phyloP scores from a whole-genome alignment of 176 grass and related monocot genomes.

The Secale cereale region DNA sequence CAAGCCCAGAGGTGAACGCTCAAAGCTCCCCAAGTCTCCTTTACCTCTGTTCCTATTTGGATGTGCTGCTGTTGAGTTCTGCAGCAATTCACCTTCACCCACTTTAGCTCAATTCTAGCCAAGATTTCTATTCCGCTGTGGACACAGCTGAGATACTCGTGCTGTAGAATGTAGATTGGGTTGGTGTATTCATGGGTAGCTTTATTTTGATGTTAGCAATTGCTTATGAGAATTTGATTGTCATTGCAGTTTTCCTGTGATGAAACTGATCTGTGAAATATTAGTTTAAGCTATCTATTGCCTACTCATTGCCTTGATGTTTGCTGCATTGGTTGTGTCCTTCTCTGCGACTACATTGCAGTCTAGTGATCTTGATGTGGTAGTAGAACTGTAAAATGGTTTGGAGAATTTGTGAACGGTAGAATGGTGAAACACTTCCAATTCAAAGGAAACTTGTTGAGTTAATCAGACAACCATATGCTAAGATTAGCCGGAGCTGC shows the following conservation, averaged over 20 bases:
- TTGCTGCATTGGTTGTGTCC: background rate
- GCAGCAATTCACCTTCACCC: background rate
- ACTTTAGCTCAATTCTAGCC: background rate
- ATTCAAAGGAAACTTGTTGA: background rate
- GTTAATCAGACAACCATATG: background rate
- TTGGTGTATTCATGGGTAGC: background rate
- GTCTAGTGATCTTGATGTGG: background rate
- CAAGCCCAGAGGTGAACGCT: slow-evolving; percentile 36
- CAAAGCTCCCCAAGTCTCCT: background rate
- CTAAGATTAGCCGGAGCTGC: background rate
- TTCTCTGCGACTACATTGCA: background rate
- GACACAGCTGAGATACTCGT: background rate
- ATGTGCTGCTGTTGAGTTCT: background rate
- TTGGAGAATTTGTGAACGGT: background rate
- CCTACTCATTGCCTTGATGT: background rate
- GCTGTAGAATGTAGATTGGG: background rate
- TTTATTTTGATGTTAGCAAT: background rate
- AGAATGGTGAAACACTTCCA: background rate
- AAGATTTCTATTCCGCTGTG: background rate
- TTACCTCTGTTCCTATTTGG: background rate
- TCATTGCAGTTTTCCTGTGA: background rate
- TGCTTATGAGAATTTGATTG: background rate
- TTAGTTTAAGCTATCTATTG: background rate
- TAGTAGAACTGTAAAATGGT: background rate
- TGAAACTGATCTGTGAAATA: background rate